phyloP scores from a whole-genome alignment of 768 basidiomycete species.

The Calocybe indica region DNA sequence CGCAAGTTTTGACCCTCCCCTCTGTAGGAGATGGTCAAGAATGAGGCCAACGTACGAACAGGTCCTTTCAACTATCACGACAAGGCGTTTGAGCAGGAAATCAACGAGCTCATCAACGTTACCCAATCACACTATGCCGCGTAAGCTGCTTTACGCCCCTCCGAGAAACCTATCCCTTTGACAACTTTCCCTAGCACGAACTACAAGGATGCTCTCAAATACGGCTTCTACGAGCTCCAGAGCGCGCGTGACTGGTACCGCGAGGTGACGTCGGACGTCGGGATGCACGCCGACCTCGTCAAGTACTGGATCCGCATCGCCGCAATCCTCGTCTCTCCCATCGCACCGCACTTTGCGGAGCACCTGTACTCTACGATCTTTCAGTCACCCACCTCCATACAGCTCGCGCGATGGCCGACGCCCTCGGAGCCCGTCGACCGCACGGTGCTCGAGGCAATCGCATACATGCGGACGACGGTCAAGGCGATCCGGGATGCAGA shows the following conservation, averaged over 20 bases:
- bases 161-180: background rate
- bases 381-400: conserved; percentile 69
- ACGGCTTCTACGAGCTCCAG: conserved; percentile 94
- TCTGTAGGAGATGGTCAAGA: conserved; percentile 72
- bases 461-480: conserved; percentile 87
- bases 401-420: conserved; percentile 80
- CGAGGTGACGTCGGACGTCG: conserved; percentile 80
- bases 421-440: conserved; percentile 54
- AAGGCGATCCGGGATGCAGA: conserved; percentile 92
- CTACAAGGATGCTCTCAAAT: conserved; percentile 95
- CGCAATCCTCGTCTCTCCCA: conserved; percentile 76
- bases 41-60: conserved; percentile 62
- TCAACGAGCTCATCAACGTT: conserved; percentile 78
- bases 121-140: conserved; percentile 77
- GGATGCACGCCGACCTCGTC: conserved; percentile 90
- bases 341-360: conserved; percentile 93
- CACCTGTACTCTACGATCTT: conserved; percentile 81
- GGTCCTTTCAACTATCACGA: conserved; percentile 84
- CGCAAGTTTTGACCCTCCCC: conserved; percentile 5
- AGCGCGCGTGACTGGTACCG: conserved; percentile 93
- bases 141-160: conserved; percentile 40
- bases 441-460: conserved; percentile 61
- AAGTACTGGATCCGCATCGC: conserved; percentile 78
- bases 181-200: conserved; percentile 53
- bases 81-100: conserved; percentile 84